Conservation (phyloP, 208 protist genomes). For the Trypanosoma avium region DNA sequence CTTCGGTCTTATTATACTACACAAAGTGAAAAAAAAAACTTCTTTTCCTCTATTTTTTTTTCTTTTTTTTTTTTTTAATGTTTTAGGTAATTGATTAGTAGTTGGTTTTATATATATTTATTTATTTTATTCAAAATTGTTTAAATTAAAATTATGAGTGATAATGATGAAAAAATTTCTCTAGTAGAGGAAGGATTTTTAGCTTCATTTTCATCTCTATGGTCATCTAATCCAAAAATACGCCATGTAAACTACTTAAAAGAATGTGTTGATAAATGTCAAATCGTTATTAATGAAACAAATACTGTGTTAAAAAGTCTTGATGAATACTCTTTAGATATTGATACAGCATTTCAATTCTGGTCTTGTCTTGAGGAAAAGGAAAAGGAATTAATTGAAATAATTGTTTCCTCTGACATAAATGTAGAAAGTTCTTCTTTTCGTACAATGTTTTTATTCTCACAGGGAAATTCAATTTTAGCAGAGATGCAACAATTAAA, state of each 20-base stretch:
- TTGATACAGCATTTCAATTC: background rate
- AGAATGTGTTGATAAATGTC: slow-evolving; percentile 9
- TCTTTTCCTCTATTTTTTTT: slow-evolving; percentile 12
- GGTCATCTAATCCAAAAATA: background rate
- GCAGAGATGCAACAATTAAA: slow-evolving; percentile 21
- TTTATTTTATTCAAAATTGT: background rate
- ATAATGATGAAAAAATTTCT: too few relatives aligned
- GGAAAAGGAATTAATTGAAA: background rate
- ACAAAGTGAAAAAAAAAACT: too few relatives aligned
- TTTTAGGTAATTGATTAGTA: too few relatives aligned
- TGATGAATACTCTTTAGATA: background rate
- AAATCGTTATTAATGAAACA: background rate
- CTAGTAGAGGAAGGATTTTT: too few relatives aligned
- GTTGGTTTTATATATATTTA: too few relatives aligned
- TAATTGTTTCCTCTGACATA: slow-evolving; percentile 4
- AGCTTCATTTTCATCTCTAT: too few relatives aligned
- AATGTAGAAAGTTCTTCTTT: background rate
- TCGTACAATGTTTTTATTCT: slow-evolving; percentile 4
- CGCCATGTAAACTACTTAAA: background rate
- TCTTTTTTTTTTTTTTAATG: slow-evolving; percentile 21
- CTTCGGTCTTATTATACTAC: too few relatives aligned
- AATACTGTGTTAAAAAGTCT: background rate
- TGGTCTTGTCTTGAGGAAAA: slow-evolving; percentile 8
- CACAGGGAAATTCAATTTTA: slow-evolving; percentile 8
- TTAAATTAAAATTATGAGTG: too few relatives aligned